Base-by-base conservation (phyloP, 2,329 filamentous ascomycete species). In the Curvularia verruculosa region DNA sequence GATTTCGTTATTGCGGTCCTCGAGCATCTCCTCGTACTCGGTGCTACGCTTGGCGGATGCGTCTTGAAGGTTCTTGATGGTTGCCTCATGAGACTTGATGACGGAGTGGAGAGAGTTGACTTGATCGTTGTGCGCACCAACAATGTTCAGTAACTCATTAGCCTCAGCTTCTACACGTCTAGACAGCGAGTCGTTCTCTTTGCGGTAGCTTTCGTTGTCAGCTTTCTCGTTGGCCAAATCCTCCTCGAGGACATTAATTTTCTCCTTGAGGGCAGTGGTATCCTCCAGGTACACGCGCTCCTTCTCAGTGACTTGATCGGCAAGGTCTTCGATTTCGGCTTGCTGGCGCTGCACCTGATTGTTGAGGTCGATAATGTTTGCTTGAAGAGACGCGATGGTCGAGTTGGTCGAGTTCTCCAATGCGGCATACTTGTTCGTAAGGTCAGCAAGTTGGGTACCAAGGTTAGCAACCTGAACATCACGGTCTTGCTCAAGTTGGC, bases 301-400 rank as follows among this genome's bases (percentile, higher is more conserved):
- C 55, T 66, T 67, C 66, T 67, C 57, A 54, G 56, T 64, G 15
- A 66, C 64, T 23, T 70, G 62, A 44, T 68, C 69, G 6, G 52
- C 60, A 39, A 80, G 70, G n/a, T 63, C 56, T 15, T 71, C 69
- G 52, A 80, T 77, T 44, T 78, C 73, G 45, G 67, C 65, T 44
- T 79, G 74, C 36, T 75, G 72, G 10, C 72, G 73, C 12, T 70
- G 68, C 19, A 79, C 68, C 10, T 78, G 69, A 49, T 78, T 76
- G 54, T 75, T 75, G 61, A 80, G 76, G 24, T 75, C 73, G 3
- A 69, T 70, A 54, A 81, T 80, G 45, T 78, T 75, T 23, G 72
- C 70, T 40, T 73, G 65, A 3, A 76, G 63, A 6, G 70, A 66
- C 3, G 62, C 64, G 44, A 75, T 75, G 19, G 68, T 69, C 3